Conservation (phyloP, 495 filamentous ascomycete genomes). For the Penicillium atrosanguineum region DNA sequence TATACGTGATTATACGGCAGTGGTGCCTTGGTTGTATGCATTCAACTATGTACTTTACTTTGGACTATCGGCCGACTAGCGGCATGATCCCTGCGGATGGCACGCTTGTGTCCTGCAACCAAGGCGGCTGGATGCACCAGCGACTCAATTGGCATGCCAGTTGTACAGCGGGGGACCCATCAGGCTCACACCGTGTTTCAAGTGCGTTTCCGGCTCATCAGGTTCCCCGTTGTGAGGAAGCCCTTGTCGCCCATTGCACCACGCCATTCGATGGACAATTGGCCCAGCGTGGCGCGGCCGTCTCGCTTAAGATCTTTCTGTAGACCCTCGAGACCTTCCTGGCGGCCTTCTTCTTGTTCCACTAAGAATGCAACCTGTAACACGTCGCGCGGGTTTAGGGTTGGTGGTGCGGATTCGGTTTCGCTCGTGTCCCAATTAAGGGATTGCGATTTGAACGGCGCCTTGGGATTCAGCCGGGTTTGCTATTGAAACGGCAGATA, state of each 20-base stretch:
- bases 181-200: conserved; percentile 25
- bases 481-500: conserved; percentile 28
- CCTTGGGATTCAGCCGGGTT: conserved; percentile 51
- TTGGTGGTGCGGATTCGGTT: conserved; percentile 46
- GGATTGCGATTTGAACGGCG: conserved; percentile 55
- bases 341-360: conserved; percentile 57
- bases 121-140: conserved; percentile 17
- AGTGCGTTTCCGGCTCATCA: conserved; percentile 60
- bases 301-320: conserved; percentile 55
- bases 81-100: neutral
- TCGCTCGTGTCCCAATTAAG: conserved; percentile 56
- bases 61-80: neutral
- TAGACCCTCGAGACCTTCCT: conserved; percentile 44
- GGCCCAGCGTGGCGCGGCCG: conserved; percentile 68
- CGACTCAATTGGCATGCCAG: conserved; percentile 11
- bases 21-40: neutral
- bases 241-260: conserved; percentile 88
- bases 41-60: neutral
- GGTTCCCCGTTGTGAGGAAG: conserved; percentile 79
- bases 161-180: conserved; percentile 7
- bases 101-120: conserved; percentile 13
- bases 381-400: conserved; percentile 80
- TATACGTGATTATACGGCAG: neutral
- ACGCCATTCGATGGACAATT: conserved; percentile 84
- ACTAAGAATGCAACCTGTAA: conserved; percentile 89